Conservation (phyloP, 2,329 filamentous ascomycete genomes). For the Epichloe elymi region DNA sequence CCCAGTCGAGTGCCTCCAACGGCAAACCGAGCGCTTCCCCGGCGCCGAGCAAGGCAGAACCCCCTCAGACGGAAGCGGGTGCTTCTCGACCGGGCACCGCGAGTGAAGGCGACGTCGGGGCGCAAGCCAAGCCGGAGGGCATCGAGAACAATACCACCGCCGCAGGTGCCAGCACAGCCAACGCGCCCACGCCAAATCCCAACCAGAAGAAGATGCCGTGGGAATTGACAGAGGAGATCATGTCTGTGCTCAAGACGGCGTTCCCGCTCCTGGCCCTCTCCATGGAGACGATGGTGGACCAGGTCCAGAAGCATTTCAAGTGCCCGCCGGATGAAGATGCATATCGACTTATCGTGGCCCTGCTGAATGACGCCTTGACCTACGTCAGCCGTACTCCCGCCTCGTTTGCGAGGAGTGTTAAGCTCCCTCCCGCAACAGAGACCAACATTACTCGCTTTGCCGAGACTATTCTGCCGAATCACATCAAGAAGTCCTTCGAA, state of each 20-base stretch:
- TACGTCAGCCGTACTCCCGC: conserved; percentile 81
- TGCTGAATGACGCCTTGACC: conserved; percentile 87
- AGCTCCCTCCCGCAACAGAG: conserved; percentile 80
- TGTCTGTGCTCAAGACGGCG: conserved; percentile 88
- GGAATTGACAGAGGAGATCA: conserved; percentile 94
- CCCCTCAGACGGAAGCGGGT: conserved; percentile 22
- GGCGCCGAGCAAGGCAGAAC: conserved; percentile 40
- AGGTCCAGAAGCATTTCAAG: conserved; percentile 98
- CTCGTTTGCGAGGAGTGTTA: conserved; percentile 81
- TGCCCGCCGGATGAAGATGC: conserved; percentile 97
- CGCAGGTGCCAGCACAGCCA: conserved; percentile 10
- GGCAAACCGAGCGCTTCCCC: conserved; percentile 34
- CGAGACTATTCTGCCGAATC: conserved; percentile 84
- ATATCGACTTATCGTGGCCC: conserved; percentile 89
- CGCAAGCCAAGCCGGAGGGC: conserved; percentile 31
- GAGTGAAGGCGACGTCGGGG: conserved; percentile 30
- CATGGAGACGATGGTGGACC: conserved; percentile 99
- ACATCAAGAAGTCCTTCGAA: conserved; percentile 94
- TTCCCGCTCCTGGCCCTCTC: conserved; percentile 91
- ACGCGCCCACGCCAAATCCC: conserved; percentile 12
- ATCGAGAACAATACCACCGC: conserved; percentile 20
- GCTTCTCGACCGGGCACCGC: conserved; percentile 37
- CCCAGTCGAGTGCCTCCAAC: conserved; percentile 30
- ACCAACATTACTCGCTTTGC: conserved; percentile 94
- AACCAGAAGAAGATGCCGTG: conserved; percentile 67